Evolutionary conservation across 2,329 filamentous ascomycete genomes (phyloP).

Genomic region (Microdochium nivale): DNA sequence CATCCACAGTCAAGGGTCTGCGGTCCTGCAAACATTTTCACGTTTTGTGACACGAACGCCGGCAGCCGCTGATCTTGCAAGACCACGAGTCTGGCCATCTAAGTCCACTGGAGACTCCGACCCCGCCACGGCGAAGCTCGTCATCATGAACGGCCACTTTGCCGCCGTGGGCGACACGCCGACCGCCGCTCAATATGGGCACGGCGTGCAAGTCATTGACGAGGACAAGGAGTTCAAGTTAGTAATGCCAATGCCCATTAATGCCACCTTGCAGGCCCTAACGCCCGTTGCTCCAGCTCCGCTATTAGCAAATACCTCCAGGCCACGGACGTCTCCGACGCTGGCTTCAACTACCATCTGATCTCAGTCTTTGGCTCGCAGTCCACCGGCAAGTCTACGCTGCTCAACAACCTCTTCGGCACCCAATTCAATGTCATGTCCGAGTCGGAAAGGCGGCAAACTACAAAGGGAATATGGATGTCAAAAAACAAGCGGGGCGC

Average conservation of each 20-base stretch:
- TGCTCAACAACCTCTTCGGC: constrained; percentile 91
- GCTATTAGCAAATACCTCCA: constrained; percentile 76
- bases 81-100: not conserved
- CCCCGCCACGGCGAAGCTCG: not conserved
- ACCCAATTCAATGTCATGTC: constrained; percentile 98
- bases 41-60: not conserved
- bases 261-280: not conserved
- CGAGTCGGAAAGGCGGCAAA: constrained; percentile 87
- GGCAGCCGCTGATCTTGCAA: not conserved
- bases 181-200: constrained; percentile 63
- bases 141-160: constrained; percentile 70
- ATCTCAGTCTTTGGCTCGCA: constrained; percentile 99
- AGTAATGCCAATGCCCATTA: constrained; percentile 19
- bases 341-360: constrained; percentile 98
- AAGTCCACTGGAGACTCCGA: not conserved
- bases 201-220: constrained; percentile 95
- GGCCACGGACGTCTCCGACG: constrained; percentile 68
- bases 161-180: constrained; percentile 61
- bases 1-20: too few relatives aligned
- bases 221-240: constrained; percentile 97
- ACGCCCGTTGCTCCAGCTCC: constrained; percentile 30
- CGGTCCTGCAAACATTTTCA: too few relatives aligned
- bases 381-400: constrained; percentile 95
- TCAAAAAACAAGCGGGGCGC: constrained; percentile 79
- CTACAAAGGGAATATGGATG: constrained; percentile 99